phyloP scores from a whole-genome alignment of 805 yeast genomes.

The Candida berthetii region DNA sequence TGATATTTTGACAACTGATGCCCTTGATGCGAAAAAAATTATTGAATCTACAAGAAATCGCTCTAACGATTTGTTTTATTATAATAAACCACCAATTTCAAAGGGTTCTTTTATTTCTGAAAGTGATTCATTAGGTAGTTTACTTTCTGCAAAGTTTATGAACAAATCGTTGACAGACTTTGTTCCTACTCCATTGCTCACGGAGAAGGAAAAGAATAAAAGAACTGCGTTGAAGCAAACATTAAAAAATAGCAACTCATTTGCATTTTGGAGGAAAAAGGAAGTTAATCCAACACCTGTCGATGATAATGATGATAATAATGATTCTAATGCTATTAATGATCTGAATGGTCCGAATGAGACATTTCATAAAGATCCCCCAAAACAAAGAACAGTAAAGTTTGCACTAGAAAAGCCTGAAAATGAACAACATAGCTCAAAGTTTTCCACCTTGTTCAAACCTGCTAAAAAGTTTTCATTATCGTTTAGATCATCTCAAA shows the following conservation, averaged over 20 bases:
- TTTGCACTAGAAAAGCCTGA: conserved; percentile 10
- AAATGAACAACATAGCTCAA: neutral
- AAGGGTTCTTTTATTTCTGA: conserved; percentile 1
- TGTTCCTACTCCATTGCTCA: conserved; percentile 11
- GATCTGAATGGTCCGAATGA: neutral
- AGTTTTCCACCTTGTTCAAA: neutral
- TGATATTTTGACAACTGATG: conserved; percentile 3
- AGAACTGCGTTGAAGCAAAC: neutral
- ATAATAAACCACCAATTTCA: neutral
- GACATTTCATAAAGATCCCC: neutral
- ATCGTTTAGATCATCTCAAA: neutral
- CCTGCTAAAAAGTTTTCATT: neutral
- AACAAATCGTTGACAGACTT: conserved; percentile 7
- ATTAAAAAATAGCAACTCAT: neutral
- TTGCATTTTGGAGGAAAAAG: neutral
- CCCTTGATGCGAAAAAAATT: conserved; percentile 8
- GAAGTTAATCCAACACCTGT: neutral
- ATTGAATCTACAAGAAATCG: neutral
- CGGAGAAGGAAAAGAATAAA: neutral
- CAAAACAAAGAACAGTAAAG: conserved; percentile 6
- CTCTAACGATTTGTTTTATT: no score
- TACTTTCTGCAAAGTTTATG: conserved; percentile 1
- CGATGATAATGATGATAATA: no score
- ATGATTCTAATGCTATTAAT: no score
- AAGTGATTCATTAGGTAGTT: conserved; percentile 4